Evolutionary conservation across 2,329 filamentous ascomycete genomes (phyloP).

Genomic region (Phialophora chinensis): DNA sequence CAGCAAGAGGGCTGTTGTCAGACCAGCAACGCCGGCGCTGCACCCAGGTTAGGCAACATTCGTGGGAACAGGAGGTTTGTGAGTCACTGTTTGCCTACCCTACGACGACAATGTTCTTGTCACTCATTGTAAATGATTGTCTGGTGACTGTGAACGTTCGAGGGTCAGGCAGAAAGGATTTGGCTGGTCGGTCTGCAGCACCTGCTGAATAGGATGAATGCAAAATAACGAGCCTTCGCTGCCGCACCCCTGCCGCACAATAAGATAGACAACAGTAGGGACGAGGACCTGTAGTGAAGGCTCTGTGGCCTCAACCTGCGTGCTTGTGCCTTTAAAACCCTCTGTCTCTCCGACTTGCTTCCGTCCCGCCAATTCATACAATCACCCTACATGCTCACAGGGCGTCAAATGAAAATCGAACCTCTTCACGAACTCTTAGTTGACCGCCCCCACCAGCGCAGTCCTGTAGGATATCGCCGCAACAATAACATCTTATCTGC

Average conservation of each 20-base stretch:
- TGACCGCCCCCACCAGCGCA: conserved; percentile 6
- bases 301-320: neutral
- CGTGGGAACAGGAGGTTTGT: neutral
- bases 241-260: conserved; percentile 10
- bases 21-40: conserved; percentile 52
- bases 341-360: neutral
- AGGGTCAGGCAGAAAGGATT: conserved; percentile 5
- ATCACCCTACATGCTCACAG: conserved; percentile 9
- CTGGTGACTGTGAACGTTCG: conserved; percentile 5
- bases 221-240: neutral
- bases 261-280: conserved; percentile 11
- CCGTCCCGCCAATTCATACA: neutral
- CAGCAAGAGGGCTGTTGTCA: conserved; percentile 64
- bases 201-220: neutral
- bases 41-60: conserved; percentile 6
- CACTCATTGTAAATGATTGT: conserved; percentile 23
- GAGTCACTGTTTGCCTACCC: conserved; percentile 42
- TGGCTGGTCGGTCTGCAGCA: neutral
- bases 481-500: neutral
- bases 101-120: conserved; percentile 48
- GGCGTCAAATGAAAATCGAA: conserved; percentile 6
- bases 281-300: conserved; percentile 15
- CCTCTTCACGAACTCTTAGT: neutral
- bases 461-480: neutral
- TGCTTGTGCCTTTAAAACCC: neutral